These are phyloP conservation scores for Teratosphaeria viscida DNA, from an alignment of 2,329 filamentous ascomycete genomes.

Conservation along the genomic window DNA sequence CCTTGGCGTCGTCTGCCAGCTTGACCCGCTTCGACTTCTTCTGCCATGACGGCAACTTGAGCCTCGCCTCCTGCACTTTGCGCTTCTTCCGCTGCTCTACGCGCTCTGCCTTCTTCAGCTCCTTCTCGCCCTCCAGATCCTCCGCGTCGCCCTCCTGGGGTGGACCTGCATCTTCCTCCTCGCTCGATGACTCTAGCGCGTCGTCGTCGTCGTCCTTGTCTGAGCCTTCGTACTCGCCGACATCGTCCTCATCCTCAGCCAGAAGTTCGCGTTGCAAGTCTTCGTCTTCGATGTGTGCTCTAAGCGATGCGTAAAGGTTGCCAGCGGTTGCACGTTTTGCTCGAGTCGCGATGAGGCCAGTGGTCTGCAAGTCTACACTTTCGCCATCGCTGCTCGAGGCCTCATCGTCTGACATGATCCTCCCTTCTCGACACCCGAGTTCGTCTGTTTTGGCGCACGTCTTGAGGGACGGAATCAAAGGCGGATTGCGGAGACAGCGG, in stretches of 20 bases:
- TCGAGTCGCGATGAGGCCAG: slow-evolving; percentile 59
- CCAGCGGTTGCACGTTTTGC: slow-evolving; percentile 71
- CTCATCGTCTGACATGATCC: slow-evolving; percentile 17
- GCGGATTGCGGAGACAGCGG: background rate
- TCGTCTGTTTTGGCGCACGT: background rate
- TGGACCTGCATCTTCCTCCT: slow-evolving; percentile 59
- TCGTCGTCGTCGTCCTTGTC: slow-evolving; percentile 51
- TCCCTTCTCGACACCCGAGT: background rate
- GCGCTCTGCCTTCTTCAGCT: slow-evolving; percentile 67
- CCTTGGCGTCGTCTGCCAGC: slow-evolving; percentile 31
- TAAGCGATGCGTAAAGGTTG: slow-evolving; percentile 68
- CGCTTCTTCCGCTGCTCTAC: slow-evolving; percentile 67
- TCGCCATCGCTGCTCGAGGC: slow-evolving; percentile 8
- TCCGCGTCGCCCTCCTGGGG: slow-evolving; percentile 40
- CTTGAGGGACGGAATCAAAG: background rate
- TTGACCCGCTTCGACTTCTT: slow-evolving; percentile 63
- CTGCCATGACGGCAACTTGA: slow-evolving; percentile 43
- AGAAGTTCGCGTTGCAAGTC: slow-evolving; percentile 32
- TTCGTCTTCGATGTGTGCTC: slow-evolving; percentile 46
- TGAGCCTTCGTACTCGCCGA: slow-evolving; percentile 31
- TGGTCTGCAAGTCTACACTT: slow-evolving; percentile 18
- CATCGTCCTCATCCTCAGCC: slow-evolving; percentile 43
- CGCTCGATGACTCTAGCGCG: slow-evolving; percentile 74
- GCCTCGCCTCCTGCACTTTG: slow-evolving; percentile 66
- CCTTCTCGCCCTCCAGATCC: slow-evolving; percentile 77